Percentiles rank a stretch among this genome's conserved stretches.
These are phyloP conservation scores for Maudiozyma bulderi DNA, from an alignment of 805 yeast species.

Conservation along the genomic window DNA sequence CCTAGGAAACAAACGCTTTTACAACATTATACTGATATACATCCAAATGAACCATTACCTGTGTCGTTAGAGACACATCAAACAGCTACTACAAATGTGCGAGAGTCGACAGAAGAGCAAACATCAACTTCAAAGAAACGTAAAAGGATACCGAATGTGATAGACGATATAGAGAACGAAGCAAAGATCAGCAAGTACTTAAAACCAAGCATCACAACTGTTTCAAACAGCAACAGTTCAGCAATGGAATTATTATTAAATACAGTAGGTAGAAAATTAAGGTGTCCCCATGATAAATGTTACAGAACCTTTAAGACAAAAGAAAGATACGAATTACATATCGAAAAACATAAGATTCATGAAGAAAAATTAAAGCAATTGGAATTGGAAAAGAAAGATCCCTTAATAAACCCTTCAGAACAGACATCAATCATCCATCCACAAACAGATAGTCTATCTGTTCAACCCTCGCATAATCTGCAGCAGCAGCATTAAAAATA, in stretches of 20 bases:
- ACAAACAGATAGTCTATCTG: too few relatives aligned
- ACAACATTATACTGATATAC: constrained; percentile 48
- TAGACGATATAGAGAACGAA: constrained; percentile 10
- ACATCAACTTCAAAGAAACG: not conserved
- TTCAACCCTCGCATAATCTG: too few relatives aligned
- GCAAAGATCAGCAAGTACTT: constrained; percentile 20
- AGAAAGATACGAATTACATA: constrained; percentile 25
- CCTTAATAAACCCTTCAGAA: not conserved
- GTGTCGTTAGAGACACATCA: constrained; percentile 3
- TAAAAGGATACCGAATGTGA: constrained; percentile 7
- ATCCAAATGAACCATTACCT: constrained; percentile 11
- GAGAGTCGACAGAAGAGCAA: not conserved
- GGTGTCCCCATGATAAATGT: constrained; percentile 47
- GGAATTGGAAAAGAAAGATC: not conserved
- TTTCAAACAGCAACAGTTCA: constrained; percentile 1
- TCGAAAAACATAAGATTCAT: constrained; percentile 29
- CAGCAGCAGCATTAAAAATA: not conserved
- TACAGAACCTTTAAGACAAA: constrained; percentile 41
- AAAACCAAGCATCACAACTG: not conserved
- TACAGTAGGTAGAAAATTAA: constrained; percentile 29
- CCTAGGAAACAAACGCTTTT: constrained; percentile 48
- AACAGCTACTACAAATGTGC: not conserved
- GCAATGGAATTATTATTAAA: constrained; percentile 26
- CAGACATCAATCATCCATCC: too few relatives aligned
- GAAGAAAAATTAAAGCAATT: constrained; percentile 23